Base-by-base conservation (phyloP, 2,329 filamentous ascomycete genomes). In the Phymatotrichopsis omnivora region DNA sequence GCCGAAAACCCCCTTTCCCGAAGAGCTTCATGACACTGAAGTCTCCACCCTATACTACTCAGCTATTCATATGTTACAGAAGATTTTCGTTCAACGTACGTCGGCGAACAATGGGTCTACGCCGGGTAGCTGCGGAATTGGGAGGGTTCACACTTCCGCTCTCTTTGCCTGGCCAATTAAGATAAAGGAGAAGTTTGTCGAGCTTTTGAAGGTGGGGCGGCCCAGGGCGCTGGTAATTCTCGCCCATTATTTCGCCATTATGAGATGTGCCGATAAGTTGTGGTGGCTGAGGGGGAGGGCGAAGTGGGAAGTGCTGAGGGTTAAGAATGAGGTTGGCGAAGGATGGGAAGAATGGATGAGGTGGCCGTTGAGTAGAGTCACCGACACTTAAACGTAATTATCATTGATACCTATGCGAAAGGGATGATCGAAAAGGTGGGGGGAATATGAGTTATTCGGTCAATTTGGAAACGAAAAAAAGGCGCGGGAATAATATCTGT, bases 251-350 rank as follows among this genome's bases (percentile, higher is more conserved):
- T 80, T 80, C 56, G 77, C 75, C 22, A 64, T 80, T 28, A 65
- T 82, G 35, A 78, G 78, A 57, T 70, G 70, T 25, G 66, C 80
- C 51, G 73, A 79, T 49, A 62, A 67, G 12, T 65, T 77, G 12
- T 85, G 80, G 80, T 85, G 80, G 80, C 65, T 83, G 22, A 70
- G 76, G 16, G 77, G 79, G 29, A 78, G 81, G 57, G 73, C 78
- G 6, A 70, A 72, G 12, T 71, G 75, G 44, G 75, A 84, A 56
- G 74, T 84, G 12, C 72, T 75, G 58, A 77, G 78, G 16, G 69
- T 82, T 19, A 49, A 54, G 36, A 45, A n/a, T n/a, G n/a, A n/a
- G n/a, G n/a, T n/a, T n/a, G n/a, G n/a, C n/a, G n/a, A n/a, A n/a
- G n/a, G n/a, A n/a, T n/a, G n/a, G n/a, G n/a, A n/a, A n/a, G n/a